Conservation (phyloP, 2,329 filamentous ascomycete genomes). For the Aspergillus sp. region DNA sequence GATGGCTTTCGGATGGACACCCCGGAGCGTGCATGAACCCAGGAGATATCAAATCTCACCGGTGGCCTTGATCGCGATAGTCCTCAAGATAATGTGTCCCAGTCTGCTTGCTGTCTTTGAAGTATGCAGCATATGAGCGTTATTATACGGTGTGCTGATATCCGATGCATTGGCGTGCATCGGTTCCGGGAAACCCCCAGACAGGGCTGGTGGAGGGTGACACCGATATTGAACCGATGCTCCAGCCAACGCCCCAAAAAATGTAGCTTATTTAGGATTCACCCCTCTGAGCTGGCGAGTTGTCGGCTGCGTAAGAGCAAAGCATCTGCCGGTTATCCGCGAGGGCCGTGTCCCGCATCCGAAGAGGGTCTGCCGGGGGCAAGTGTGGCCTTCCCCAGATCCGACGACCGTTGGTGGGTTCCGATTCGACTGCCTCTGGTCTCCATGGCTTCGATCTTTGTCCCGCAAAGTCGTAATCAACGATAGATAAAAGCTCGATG, state of each 20-base stretch:
- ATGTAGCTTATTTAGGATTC: neutral
- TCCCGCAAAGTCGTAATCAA: neutral
- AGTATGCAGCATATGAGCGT: neutral
- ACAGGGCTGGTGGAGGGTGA: neutral
- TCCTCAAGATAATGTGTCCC: neutral
- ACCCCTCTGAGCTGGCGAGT: neutral
- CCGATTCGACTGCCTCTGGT: slow-evolving; percentile 10
- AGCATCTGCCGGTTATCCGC: neutral
- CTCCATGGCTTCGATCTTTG: neutral
- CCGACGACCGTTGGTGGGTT: slow-evolving; percentile 11
- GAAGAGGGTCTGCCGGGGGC: slow-evolving; percentile 7
- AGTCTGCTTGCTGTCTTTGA: neutral
- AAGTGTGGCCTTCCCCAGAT: slow-evolving; percentile 12
- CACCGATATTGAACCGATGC: neutral
- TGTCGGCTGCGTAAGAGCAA: neutral
- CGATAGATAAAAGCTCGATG: slow-evolving; percentile 1
- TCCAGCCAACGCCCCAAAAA: neutral
- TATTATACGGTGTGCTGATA: neutral
- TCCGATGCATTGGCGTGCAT: neutral
- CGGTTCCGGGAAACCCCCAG: neutral
- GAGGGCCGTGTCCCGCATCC: slow-evolving; percentile 1
- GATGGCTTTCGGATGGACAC: neutral
- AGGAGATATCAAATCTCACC: neutral
- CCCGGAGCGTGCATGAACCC: neutral
- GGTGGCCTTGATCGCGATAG: neutral